Evolutionary conservation across 108 stramenopile species (phyloP), one percentile per base, ranked within the genome.

Genomic region (Nitzschia sp.): DNA sequence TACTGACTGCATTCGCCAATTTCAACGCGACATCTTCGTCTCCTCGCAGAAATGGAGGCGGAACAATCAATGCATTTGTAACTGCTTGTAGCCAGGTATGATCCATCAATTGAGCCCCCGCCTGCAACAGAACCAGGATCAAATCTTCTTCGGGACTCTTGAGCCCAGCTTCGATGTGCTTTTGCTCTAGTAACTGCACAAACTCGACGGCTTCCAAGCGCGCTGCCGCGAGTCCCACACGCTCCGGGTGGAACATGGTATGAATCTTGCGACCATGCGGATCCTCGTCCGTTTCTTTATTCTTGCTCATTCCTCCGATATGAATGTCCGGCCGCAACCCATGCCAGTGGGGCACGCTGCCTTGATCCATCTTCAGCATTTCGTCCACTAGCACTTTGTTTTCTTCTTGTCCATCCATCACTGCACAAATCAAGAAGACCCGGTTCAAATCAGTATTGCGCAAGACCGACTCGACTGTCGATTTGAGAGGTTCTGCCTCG

Each of bases 1-100:
- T 86, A 23, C 88, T 84, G n/a, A 92, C 73, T 17, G 89, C 89
- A 77, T 90, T 90, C 69, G 91, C 88, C 27, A 87, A 69, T 55
- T 90, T 82, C 28, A 77, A 58, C 45, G 75, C 58, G 8, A 69
- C 45, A 38, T 58, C 55, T 41, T 74, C 66, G 3, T 38, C 35
- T 33, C 35, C 35, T 0, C 17, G 6, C 25, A 75, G 19, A 28
- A 77, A 23, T 28, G 85, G 78, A 3, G 83, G 79, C 3, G 85
- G 68, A 6, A 88, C 75, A 52, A 87, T 82, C 63, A 93, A 70
- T 5, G 85, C 88, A 44, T 73, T 53, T n/a, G 87, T 85, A 29
- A 87, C 82, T 25, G 84, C 69, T 46, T 68, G 53, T 64, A 93
- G 58, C 87, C 85, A 86, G 1, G 73, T 53, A 44, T 36, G 50